Conservation (phyloP, 2,329 filamentous ascomycete genomes). For the Ceratocystis albifundus region DNA sequence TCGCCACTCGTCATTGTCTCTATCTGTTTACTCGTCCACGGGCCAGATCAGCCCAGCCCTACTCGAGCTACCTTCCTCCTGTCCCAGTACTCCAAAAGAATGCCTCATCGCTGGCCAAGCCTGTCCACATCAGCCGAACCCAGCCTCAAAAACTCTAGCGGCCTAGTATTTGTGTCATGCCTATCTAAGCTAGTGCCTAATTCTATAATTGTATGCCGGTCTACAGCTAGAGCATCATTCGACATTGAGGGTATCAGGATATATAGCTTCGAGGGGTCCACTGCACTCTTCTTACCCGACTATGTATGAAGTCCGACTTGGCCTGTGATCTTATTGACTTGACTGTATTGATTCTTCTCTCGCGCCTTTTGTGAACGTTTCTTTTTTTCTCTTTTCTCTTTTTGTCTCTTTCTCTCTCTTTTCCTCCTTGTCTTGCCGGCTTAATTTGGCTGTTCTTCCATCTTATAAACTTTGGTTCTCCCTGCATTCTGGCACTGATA, state of each 20-base stretch:
- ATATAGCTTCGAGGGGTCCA: background rate
- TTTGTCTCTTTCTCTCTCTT: background rate
- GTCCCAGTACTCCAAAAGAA: background rate
- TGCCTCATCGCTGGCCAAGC: background rate
- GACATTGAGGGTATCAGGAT: background rate
- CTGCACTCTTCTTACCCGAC: background rate
- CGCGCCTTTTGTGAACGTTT: background rate
- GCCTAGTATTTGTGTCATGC: slow-evolving; percentile 1
- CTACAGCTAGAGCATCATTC: background rate
- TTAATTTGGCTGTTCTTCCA: too few relatives aligned
- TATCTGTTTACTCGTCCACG: too few relatives aligned
- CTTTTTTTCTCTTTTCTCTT: background rate
- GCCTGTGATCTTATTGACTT: background rate
- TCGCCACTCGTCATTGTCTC: background rate
- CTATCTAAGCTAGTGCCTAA: background rate
- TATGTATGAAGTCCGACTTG: background rate
- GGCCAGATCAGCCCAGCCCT: background rate
- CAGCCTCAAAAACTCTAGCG: background rate
- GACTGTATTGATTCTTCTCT: slow-evolving; percentile 1
- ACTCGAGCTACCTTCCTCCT: background rate
- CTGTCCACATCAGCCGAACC: background rate
- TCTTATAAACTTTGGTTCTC: too few relatives aligned
- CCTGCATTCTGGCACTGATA: too few relatives aligned
- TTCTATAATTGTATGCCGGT: background rate
- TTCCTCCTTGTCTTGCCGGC: background rate